Evolutionary conservation across 768 basidiomycete genomes (phyloP).

Genomic region (Multifurca ochricompacta): DNA sequence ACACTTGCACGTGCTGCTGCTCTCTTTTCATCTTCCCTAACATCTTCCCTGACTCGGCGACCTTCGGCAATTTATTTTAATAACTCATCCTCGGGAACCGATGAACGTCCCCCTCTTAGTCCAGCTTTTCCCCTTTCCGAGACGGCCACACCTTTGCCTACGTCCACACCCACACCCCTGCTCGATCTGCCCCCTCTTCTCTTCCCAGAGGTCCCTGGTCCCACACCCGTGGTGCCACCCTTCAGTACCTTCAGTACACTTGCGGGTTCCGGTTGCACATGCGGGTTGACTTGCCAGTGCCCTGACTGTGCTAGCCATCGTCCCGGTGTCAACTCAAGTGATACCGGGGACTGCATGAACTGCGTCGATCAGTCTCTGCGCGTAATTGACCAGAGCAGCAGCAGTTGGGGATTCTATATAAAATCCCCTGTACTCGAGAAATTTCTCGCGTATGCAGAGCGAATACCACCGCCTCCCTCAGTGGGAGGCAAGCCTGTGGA

Average conservation of each 20-base stretch:
- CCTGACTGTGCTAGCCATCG: constrained; percentile 14
- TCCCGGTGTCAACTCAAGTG: not conserved
- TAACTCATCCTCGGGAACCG: not conserved
- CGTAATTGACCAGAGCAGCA: constrained; percentile 8
- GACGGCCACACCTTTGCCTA: not conserved
- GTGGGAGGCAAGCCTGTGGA: constrained; percentile 17
- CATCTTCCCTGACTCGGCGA: not conserved
- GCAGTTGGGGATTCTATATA: not conserved
- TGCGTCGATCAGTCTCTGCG: constrained; percentile 15
- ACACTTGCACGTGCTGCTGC: constrained; percentile 19
- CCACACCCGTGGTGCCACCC: constrained; percentile 17
- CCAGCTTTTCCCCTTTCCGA: not conserved
- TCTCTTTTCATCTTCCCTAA: constrained; percentile 6
- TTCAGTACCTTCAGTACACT: constrained; percentile 22
- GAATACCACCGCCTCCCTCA: constrained; percentile 15
- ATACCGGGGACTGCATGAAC: constrained; percentile 9
- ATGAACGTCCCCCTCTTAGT: not conserved
- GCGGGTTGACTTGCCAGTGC: constrained; percentile 21
- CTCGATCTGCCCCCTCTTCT: constrained; percentile 19
- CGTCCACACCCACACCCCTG: not conserved
- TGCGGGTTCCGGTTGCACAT: constrained; percentile 21
- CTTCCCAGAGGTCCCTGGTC: constrained; percentile 9
- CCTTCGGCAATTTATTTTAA: not conserved
- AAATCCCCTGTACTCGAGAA: constrained; percentile 11
- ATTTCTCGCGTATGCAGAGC: constrained; percentile 17